Evolutionary conservation across 345 rosid genomes (phyloP), one percentile per base, ranked within the genome.

Genomic region (Rhodomyrtus tomentosa): DNA sequence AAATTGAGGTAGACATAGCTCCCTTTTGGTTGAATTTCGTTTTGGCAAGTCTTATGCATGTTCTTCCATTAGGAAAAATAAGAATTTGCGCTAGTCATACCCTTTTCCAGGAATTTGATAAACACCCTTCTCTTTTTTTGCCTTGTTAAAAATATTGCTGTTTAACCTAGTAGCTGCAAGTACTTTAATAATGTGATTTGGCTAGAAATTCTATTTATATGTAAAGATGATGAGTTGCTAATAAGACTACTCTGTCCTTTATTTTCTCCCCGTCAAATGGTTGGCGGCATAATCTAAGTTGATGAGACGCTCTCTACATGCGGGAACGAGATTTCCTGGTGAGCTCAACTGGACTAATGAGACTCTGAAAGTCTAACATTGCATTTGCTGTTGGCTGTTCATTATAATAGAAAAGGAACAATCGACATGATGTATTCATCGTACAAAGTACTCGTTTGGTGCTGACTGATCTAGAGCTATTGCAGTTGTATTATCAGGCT

Each of bases 401-500:
- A 53, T 53, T 53, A 6, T 53, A 53, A 53, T 3, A 53, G 55
- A 52, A 52, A 18, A 53, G 55, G 55, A 52, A 22, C 55, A 22
- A 52, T 50, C 53, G 5, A 3, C 0, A 1, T 5, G 2, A 6
- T 52, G 6, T 6, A 18, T 52, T 52, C 18, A 52, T 13, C 2
- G 55, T 6, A 52, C 2, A 18, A 40, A 45, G 80, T 72, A 38
- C 15, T 55, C 42, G 27, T 45, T 80, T 32, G 56, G 56, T 80
- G 40, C 45, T 80, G 55, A 52, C 18, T 52, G 55, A 52, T 22
- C 54, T 18, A 52, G 18, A 18, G 21, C 84, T 45, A 7, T 45
- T 89, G 88, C 80, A 95, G 99, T 95, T 87, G 95, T 95, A 72
- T 94, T 95, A 84, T 97, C 96, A 89, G 99, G 98, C 21, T 98